Evolutionary conservation across 2,329 filamentous ascomycete genomes (phyloP).

Genomic region (Sclerotinia borealis): DNA sequence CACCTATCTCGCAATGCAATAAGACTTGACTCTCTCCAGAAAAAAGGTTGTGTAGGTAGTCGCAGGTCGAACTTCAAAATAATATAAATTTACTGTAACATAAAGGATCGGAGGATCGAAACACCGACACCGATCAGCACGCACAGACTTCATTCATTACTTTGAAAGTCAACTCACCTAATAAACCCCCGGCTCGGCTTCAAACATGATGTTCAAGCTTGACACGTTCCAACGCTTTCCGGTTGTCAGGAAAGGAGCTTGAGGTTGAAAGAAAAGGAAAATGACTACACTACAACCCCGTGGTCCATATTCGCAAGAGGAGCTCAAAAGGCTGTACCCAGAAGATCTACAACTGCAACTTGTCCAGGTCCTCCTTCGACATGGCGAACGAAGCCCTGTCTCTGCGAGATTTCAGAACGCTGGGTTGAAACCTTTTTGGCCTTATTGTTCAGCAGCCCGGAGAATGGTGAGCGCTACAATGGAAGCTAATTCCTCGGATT

Average conservation of each 20-base stretch:
- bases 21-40: not conserved
- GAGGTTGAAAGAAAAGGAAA: not conserved
- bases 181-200: not conserved
- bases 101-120: not conserved
- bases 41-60: not conserved
- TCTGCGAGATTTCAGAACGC: constrained; percentile 81
- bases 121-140: too few relatives aligned
- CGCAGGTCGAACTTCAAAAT: not conserved
- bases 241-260: not conserved
- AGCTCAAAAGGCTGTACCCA: constrained; percentile 79
- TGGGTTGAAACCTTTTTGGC: constrained; percentile 68
- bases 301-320: constrained; percentile 69
- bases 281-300: constrained; percentile 80
- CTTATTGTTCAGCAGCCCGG: constrained; percentile 76
- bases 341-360: constrained; percentile 72
- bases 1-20: not conserved
- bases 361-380: constrained; percentile 79
- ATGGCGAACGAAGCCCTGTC: constrained; percentile 79
- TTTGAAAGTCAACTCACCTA: not conserved
- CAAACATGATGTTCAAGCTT: not conserved
- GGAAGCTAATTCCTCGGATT: constrained; percentile 39
- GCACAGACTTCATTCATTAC: not conserved
- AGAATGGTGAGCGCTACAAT: constrained; percentile 61
- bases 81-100: not conserved
- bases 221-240: not conserved